A percentile compares a stretch with the other conserved stretches of the same genome.
Conservation (phyloP, 345 rosid species). For the Trapa incisa region DNA sequence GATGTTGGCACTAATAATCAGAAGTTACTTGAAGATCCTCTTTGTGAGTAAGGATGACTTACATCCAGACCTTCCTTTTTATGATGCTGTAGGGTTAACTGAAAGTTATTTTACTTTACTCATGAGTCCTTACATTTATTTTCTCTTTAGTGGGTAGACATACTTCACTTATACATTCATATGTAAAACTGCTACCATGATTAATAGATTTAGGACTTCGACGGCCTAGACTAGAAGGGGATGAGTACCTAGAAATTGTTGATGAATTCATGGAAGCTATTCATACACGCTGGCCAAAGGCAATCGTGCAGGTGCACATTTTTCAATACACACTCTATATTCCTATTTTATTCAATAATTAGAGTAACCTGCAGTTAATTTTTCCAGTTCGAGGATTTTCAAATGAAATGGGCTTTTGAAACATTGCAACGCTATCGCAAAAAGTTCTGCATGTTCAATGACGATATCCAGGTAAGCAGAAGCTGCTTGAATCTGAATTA, state of each 20-base stretch:
- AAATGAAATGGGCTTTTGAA: slow-evolving; percentile 98
- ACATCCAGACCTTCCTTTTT: background rate
- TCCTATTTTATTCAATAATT: slow-evolving; percentile 8
- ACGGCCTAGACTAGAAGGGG: slow-evolving; percentile 91
- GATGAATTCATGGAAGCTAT: slow-evolving; percentile 99
- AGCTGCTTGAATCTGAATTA: background rate
- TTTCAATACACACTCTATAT: slow-evolving; percentile 11
- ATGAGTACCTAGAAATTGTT: slow-evolving; percentile 68
- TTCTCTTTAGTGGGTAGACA: background rate
- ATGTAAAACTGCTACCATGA: background rate
- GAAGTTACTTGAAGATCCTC: slow-evolving; percentile 71
- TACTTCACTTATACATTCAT: background rate
- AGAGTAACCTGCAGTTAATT: slow-evolving; percentile 20
- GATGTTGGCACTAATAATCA: slow-evolving; percentile 95
- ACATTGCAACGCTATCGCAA: slow-evolving; percentile 76
- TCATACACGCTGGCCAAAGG: slow-evolving; percentile 90
- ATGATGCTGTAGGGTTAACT: background rate
- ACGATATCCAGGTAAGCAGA: slow-evolving; percentile 73
- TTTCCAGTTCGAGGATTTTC: slow-evolving; percentile 91
- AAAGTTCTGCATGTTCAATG: slow-evolving; percentile 95
- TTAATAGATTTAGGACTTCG: slow-evolving; percentile 75
- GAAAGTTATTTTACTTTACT: background rate
- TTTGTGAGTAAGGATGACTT: slow-evolving; percentile 27
- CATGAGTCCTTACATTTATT: background rate
- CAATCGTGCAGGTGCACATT: slow-evolving; percentile 69